Percentiles rank a stretch among this genome's conserved stretches.
These are phyloP conservation scores for Aspergillus sp. DNA, from an alignment of 2,329 filamentous ascomycete species.

Conservation along the genomic window DNA sequence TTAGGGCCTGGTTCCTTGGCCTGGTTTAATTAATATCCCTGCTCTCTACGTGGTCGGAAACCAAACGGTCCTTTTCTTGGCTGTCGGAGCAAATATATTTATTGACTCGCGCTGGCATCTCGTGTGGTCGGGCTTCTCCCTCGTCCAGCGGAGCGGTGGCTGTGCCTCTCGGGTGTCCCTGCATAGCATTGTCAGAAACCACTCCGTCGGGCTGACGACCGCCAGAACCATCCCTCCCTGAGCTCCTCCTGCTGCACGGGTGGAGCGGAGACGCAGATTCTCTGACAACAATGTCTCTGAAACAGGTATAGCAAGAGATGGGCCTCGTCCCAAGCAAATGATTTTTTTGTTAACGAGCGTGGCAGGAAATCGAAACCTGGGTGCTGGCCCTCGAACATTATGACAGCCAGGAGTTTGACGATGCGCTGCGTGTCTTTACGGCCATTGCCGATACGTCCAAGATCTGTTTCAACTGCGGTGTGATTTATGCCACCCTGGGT, in stretches of 20 bases:
- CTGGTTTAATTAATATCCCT: conserved; percentile 6
- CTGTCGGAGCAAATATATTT: background rate
- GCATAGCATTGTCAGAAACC: background rate
- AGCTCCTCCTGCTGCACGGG: background rate
- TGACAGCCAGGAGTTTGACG: conserved; percentile 97
- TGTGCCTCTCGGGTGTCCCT: conserved; percentile 3
- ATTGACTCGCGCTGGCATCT: background rate
- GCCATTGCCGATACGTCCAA: conserved; percentile 93
- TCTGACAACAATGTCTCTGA: conserved; percentile 53
- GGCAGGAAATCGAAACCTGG: conserved; percentile 97
- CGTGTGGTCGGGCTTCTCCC: conserved; percentile 2
- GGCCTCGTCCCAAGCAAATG: background rate
- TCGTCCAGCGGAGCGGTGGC: conserved; percentile 2
- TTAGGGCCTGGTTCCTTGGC: background rate
- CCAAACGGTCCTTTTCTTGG: conserved; percentile 10
- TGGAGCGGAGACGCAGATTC: background rate
- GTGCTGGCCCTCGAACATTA: conserved; percentile 86
- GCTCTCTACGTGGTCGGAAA: conserved; percentile 6
- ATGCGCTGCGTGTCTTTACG: conserved; percentile 78
- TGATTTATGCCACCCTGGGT: conserved; percentile 93
- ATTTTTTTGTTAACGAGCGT: background rate
- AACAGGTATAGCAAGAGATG: conserved; percentile 51
- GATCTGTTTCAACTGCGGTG: conserved; percentile 97
- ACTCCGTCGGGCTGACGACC: background rate
- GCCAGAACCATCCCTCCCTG: background rate